A percentile compares a stretch with the other conserved stretches of the same genome.
Conservation (phyloP, 768 basidiomycete species). For the Leucocoprinus leucothites region DNA sequence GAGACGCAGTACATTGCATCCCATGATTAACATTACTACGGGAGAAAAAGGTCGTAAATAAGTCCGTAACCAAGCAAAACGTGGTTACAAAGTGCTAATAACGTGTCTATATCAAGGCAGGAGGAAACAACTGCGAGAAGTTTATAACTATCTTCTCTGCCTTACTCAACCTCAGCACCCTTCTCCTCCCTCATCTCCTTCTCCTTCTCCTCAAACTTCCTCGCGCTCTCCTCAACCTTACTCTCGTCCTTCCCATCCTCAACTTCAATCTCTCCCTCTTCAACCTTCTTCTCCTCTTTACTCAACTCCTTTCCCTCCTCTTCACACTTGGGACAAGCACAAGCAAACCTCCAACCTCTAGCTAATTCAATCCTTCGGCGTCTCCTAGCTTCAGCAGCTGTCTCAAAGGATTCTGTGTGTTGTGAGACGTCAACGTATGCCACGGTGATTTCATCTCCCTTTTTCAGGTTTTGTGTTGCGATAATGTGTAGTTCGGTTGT, state of each 20-base stretch:
- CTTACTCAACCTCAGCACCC: not conserved
- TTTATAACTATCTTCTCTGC: too few species aligned
- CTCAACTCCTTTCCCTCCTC: slow-evolving; percentile 45
- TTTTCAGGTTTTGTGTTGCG: slow-evolving; percentile 62
- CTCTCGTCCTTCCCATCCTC: slow-evolving; percentile 49
- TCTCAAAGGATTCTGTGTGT: slow-evolving; percentile 52
- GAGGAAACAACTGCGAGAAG: too few species aligned
- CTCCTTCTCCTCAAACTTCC: slow-evolving; percentile 20
- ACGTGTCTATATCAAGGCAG: too few species aligned
- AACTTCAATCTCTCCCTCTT: slow-evolving; percentile 27
- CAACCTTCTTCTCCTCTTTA: slow-evolving; percentile 27
- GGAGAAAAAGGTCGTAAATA: not conserved
- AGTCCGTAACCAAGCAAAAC: slow-evolving; percentile 1
- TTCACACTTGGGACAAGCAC: slow-evolving; percentile 62
- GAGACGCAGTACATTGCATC: not conserved
- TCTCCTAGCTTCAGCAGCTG: slow-evolving; percentile 50
- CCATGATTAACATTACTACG: not conserved
- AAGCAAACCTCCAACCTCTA: slow-evolving; percentile 81
- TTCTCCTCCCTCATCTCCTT: not conserved
- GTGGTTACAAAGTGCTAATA: too few species aligned
- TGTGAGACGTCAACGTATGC: slow-evolving; percentile 71
- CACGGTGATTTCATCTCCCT: slow-evolving; percentile 73
- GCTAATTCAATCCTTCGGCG: slow-evolving; percentile 72
- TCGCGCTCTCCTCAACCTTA: slow-evolving; percentile 34
- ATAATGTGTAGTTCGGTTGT: slow-evolving; percentile 70